Conservation (phyloP, 2,329 filamentous ascomycete genomes). For the Fusarium brevicatenulatum region DNA sequence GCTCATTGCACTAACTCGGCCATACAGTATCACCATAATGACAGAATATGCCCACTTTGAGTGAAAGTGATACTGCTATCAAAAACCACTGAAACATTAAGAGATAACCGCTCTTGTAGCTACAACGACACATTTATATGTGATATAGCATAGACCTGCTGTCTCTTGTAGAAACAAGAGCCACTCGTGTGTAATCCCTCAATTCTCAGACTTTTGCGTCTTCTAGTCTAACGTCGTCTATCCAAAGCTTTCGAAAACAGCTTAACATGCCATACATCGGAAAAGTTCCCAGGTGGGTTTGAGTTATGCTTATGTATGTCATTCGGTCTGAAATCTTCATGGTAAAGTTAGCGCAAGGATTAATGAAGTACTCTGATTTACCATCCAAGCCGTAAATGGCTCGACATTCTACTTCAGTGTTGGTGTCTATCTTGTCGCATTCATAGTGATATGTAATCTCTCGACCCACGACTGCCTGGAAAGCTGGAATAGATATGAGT, state of each 20-base stretch:
- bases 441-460: constrained; percentile 78
- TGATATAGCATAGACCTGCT: constrained; percentile 73
- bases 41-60: constrained; percentile 72
- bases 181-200: constrained; percentile 71
- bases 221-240: no score
- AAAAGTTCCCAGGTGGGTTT: constrained; percentile 75
- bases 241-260: not conserved
- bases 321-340: constrained; percentile 65
- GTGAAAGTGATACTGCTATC: constrained; percentile 74
- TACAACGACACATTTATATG: constrained; percentile 57
- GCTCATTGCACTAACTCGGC: not conserved
- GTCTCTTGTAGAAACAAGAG: constrained; percentile 74
- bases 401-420: constrained; percentile 73
- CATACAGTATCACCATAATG: constrained; percentile 68
- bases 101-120: constrained; percentile 51
- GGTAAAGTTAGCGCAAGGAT: constrained; percentile 72
- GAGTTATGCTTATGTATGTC: constrained; percentile 68
- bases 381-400: constrained; percentile 67
- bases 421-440: constrained; percentile 71
- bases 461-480: constrained; percentile 74
- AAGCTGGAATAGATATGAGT: constrained; percentile 74
- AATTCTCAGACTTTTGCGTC: constrained; percentile 63
- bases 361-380: constrained; percentile 71
- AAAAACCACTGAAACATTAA: constrained; percentile 75
- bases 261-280: constrained; percentile 61